Base-by-base conservation (phyloP, 345 rosid genomes). In the Lepidium sativum region DNA sequence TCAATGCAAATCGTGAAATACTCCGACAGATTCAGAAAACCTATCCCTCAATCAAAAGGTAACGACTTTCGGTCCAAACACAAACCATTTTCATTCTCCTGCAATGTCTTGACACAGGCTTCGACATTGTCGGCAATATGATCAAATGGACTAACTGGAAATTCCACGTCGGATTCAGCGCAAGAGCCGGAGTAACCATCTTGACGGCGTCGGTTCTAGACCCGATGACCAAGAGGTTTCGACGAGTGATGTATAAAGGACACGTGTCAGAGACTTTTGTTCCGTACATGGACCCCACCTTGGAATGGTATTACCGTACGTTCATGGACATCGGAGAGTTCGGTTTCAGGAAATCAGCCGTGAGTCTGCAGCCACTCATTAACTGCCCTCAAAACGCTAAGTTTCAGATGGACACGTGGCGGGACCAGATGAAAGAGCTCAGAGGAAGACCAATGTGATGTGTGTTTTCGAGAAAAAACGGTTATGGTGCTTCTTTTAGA, bases 211-310 rank as follows among this genome's bases (percentile, higher is more conserved):
- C 85, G 5, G 67, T 91, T 32, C 73, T 73, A 8, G 92, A 87
- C 1, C 25, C 78, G 9, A 68, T 25, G 31, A 41, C 44, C 34
- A 70, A 77, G 44, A 75, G 63, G 31, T 71, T 37, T 37, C 79
- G 87, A 2, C 60, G 56, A 23, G 87, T 91, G 29, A 47, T 87
- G 10, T 86, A 84, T 12, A 84, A 69, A 75, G 92, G 91, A 13
- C 87, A 85, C 65, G 76, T 84, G 20, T 84, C 95, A 1, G 95
- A 90, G 80, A 82, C 91, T 12, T 90, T 86, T 60, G 97, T 90
- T 18, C 97, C 92, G 0, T 87, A 87, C 32, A 85, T 83, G 91
- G 92, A 90, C 73, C 92, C 91, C 1, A 83, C 86, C 0, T 76
- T 34, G 15, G 97, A 86, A 15, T 90, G 97, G 95, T 90, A 90